A percentile compares a stretch with the other conserved stretches of the same genome.
Conservation (phyloP, 1,139 yeast genomes). For the Lodderomyces parapsilosis region DNA sequence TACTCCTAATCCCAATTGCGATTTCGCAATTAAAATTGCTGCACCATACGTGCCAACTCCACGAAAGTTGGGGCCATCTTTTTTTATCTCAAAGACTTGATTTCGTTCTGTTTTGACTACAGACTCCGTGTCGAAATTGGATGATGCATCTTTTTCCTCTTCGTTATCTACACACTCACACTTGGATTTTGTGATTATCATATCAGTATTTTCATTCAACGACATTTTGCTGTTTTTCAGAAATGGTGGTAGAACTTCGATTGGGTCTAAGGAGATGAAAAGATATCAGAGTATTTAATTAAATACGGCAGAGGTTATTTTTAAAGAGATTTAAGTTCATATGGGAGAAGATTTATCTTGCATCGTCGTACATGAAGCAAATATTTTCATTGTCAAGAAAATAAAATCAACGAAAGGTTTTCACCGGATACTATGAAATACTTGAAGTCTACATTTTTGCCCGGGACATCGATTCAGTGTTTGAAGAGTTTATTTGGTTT, state of each 20-base stretch:
- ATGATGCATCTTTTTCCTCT: background rate
- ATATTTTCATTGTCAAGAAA: too few species aligned
- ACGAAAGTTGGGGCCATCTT: background rate
- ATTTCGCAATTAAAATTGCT: background rate
- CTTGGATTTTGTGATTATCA: background rate
- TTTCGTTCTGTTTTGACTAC: background rate
- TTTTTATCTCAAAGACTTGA: background rate
- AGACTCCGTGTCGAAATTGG: background rate
- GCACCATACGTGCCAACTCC: background rate
- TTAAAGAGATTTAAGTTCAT: too few species aligned
- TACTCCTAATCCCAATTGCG: conserved; percentile 1
- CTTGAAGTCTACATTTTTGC: too few species aligned
- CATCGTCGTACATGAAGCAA: background rate
- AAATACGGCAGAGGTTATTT: too few species aligned
- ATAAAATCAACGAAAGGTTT: background rate
- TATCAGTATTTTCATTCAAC: background rate
- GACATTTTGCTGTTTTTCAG: background rate
- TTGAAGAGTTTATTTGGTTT: too few species aligned
- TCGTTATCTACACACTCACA: too few species aligned
- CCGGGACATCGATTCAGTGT: too few species aligned
- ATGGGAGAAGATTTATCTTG: too few species aligned
- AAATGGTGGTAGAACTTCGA: background rate
- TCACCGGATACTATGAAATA: too few species aligned
- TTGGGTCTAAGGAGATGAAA: too few species aligned
- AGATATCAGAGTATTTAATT: too few species aligned